Evolutionary conservation across 306 rosid genomes (phyloP).

Genomic region (Cucumis melo): DNA sequence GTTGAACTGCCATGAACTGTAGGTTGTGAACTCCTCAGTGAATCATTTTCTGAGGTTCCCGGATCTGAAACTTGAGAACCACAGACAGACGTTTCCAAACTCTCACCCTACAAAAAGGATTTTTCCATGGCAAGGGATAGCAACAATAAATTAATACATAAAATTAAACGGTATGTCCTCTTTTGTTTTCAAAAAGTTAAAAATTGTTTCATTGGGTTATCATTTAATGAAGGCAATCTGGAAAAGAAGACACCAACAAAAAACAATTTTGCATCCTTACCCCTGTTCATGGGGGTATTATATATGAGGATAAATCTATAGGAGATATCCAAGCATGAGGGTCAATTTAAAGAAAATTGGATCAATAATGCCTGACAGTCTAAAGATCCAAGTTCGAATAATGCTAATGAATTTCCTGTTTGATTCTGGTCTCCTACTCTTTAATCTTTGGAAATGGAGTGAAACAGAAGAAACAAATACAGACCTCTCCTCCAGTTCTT

Average conservation of each 20-base stretch:
- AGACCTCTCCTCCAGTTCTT: constrained; percentile 38
- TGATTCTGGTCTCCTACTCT: background rate
- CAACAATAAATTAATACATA: background rate
- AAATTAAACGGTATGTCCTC: background rate
- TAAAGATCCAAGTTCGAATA: background rate
- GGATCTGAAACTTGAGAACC: constrained; percentile 48
- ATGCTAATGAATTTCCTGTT: background rate
- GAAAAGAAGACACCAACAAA: background rate
- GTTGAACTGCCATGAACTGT: constrained; percentile 23
- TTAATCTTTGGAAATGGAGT: background rate
- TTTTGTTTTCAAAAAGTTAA: background rate
- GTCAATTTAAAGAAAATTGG: background rate
- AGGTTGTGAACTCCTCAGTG: constrained; percentile 24
- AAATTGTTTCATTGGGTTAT: background rate
- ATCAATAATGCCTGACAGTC: background rate
- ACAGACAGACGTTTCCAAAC: constrained; percentile 41
- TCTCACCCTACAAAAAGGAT: constrained; percentile 38
- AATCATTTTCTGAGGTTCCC: constrained; percentile 43
- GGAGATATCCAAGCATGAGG: background rate
- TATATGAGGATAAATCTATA: background rate
- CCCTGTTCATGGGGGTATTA: background rate
- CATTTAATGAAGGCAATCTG: background rate
- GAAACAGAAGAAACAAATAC: constrained; percentile 5
- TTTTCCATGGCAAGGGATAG: background rate
- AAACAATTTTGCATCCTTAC: background rate